Base-by-base conservation (phyloP, 1,284 basidiomycete genomes). In the Pseudozyma tsukubaensis region DNA sequence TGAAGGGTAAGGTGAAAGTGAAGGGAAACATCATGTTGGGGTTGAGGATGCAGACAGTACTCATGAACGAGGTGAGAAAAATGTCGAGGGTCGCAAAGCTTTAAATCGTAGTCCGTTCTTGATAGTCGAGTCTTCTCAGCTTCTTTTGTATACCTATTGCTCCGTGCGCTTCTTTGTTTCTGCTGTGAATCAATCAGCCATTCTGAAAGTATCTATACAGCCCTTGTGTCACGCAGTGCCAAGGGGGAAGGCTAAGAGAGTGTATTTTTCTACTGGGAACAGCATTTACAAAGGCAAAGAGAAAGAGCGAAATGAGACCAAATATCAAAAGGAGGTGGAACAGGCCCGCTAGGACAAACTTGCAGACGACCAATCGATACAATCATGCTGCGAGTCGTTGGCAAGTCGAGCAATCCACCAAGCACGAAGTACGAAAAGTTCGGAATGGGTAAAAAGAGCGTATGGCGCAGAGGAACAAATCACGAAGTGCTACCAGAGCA, bases 1-100 rank as follows among this genome's bases (percentile, higher is more conserved):
- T 80, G 71, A 78, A 77, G 60, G 77, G 77, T 3, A 75, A 67
- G 35, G 62, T 79, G 52, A 78, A 76, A 59, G 72, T 77, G 40
- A 79, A 73, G 55, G 78, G 78, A 8, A 80, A 80, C 50, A 69
- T 79, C 56, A 79, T 79, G 76, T 55, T 78, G 19, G 76, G 78
- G 8, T 55, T 79, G 36, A 69, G 73, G 34, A 76, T 78, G 76
- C 68, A 78, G 42, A 72, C 56, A 14, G 68, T 76, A n/a, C 61
- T 80, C 54, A 71, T 72, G 58, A 71, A 61, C 52, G 78, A 80
- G 57, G 67, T 78, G 55, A 61, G 56, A 45, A 78, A 80, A 49
- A 70, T 80, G 68, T 67, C 64, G 7, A 50, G 72, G 13, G 63
- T 62, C 10, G 59, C 72, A 14, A 77, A 77, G 54, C 73, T 79